These are phyloP conservation scores for Talaromyces sp. DNA, from an alignment of 2,329 filamentous ascomycete genomes.

Conservation along the genomic window DNA sequence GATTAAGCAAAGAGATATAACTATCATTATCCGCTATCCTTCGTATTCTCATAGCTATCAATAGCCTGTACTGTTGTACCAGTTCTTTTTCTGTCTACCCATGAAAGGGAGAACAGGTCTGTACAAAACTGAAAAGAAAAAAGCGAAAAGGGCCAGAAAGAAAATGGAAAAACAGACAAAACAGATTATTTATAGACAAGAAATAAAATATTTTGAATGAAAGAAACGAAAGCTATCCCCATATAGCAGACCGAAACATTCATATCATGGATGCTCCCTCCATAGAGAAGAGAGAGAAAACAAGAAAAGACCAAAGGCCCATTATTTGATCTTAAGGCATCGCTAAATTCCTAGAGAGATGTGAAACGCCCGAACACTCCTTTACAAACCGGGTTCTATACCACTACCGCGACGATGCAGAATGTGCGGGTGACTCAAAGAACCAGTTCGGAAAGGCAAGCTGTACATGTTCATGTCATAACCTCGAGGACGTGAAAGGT, in stretches of 20 bases:
- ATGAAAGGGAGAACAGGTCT: background rate
- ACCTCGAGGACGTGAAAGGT: slow-evolving; percentile 9
- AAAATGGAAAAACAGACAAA: background rate
- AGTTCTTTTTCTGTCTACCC: background rate
- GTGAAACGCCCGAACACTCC: background rate
- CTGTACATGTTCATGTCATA: slow-evolving; percentile 7
- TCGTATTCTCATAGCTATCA: slow-evolving; percentile 6
- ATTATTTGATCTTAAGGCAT: background rate
- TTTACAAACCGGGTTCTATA: slow-evolving; percentile 1
- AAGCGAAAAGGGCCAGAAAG: background rate
- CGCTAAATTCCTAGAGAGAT: no score
- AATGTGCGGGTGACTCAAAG: slow-evolving; percentile 26
- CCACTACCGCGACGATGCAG: slow-evolving; percentile 5
- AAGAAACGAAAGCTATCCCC: background rate
- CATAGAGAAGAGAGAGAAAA: background rate
- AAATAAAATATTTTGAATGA: background rate
- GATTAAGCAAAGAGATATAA: background rate
- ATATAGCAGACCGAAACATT: background rate
- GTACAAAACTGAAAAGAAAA: background rate
- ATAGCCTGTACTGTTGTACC: slow-evolving; percentile 11
- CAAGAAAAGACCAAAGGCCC: background rate
- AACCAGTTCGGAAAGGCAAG: slow-evolving; percentile 29
- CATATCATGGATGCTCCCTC: background rate
- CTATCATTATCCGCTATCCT: background rate
- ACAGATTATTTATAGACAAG: background rate